phyloP scores from a whole-genome alignment of 306 rosid genomes.

The Fragaria vesca region DNA sequence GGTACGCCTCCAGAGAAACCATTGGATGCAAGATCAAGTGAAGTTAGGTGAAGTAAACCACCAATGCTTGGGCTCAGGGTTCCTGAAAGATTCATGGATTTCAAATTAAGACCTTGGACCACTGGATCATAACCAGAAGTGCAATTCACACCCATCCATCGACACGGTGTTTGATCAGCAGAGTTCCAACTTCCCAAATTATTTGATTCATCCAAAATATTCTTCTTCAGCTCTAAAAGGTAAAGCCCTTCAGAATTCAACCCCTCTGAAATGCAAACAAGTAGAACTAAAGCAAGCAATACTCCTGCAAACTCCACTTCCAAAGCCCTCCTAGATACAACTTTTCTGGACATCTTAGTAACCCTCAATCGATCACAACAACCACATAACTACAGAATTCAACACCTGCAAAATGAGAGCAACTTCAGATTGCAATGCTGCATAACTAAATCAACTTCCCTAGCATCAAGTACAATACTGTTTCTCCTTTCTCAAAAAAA shows the following conservation, averaged over 20 bases:
- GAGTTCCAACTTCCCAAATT: conserved; percentile 57
- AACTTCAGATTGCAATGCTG: conserved; percentile 19
- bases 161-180: conserved; percentile 72
- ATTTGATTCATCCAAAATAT: conserved; percentile 43
- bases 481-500: background rate
- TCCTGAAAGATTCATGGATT: conserved; percentile 67
- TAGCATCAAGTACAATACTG: conserved; percentile 1
- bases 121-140: conserved; percentile 38
- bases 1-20: conserved; percentile 58
- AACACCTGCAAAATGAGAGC: conserved; percentile 45
- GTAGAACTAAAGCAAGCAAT: conserved; percentile 41
- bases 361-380: conserved; percentile 20
- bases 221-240: conserved; percentile 64
- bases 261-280: conserved; percentile 53
- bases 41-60: conserved; percentile 50
- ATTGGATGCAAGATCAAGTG: conserved; percentile 63
- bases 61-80: conserved; percentile 52
- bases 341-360: conserved; percentile 50
- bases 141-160: conserved; percentile 80
- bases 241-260: conserved; percentile 70
- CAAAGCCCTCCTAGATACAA: conserved; percentile 39
- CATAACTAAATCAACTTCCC: conserved; percentile 3
- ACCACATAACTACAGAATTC: conserved; percentile 24
- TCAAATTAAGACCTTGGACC: conserved; percentile 59
- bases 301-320: conserved; percentile 42